Conservation (phyloP, 257 asterid genomes). For the Buddleja alternifolia region DNA sequence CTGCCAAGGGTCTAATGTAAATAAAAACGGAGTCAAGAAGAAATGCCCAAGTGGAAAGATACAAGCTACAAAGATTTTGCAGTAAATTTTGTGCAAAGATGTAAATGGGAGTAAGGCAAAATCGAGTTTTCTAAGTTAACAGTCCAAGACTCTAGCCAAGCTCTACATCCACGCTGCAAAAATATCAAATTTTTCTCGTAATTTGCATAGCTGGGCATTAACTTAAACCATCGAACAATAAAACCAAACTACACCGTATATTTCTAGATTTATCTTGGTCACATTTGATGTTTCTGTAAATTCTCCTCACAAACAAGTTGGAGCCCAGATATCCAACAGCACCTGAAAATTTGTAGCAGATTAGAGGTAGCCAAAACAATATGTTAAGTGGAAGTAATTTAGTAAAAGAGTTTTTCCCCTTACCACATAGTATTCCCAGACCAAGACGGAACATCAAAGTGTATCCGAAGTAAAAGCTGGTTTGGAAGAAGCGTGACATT, state of each 20-base stretch:
- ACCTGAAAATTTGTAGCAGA: constrained; percentile 56
- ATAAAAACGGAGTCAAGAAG: constrained; percentile 15
- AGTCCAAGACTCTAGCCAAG: constrained; percentile 33
- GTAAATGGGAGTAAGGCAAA: constrained; percentile 30
- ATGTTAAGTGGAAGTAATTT: not conserved
- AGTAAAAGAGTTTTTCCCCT: constrained; percentile 33
- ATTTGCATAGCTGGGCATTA: constrained; percentile 31
- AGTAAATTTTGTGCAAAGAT: too few relatives aligned
- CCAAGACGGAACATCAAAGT: too few relatives aligned
- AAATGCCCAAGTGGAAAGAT: constrained; percentile 29
- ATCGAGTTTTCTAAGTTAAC: constrained; percentile 20
- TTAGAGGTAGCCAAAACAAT: not conserved
- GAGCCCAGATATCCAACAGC: too few relatives aligned
- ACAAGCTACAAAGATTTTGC: constrained; percentile 42
- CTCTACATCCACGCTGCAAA: constrained; percentile 40
- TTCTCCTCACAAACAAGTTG: too few relatives aligned
- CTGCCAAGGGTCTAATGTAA: constrained; percentile 1
- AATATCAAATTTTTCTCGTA: constrained; percentile 20
- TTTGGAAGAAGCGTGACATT: too few relatives aligned
- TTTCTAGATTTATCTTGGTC: constrained; percentile 54
- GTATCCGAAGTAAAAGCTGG: too few relatives aligned
- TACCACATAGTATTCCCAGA: constrained; percentile 77
- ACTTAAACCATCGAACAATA: constrained; percentile 36
- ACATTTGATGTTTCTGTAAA: constrained; percentile 91
- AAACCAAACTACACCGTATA: constrained; percentile 31